These are phyloP conservation scores for Gynandropsis gynandra DNA, from an alignment of 345 rosid genomes.

Conservation along the genomic window DNA sequence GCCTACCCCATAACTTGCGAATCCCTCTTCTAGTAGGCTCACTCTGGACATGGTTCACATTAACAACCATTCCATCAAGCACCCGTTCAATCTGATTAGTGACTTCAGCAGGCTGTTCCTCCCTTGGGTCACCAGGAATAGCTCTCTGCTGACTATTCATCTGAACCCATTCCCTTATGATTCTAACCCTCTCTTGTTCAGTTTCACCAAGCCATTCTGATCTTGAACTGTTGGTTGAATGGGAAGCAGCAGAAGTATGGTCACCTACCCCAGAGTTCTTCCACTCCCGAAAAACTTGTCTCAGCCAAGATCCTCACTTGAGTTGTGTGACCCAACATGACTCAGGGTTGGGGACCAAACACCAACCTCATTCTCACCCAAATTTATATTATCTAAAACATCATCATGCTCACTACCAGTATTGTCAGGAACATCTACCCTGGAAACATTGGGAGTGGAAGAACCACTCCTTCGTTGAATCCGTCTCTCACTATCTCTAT, in stretches of 20 bases:
- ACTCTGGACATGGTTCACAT: conserved; percentile 35
- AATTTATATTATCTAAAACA: conserved; percentile 36
- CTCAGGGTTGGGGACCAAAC: conserved; percentile 47
- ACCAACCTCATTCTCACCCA: conserved; percentile 45
- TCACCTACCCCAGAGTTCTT: conserved; percentile 56
- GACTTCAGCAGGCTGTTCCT: conserved; percentile 50
- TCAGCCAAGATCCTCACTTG: conserved; percentile 38
- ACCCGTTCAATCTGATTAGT: conserved; percentile 63
- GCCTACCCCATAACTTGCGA: conserved; percentile 83
- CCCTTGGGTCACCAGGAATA: conserved; percentile 44
- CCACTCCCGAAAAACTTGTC: conserved; percentile 56
- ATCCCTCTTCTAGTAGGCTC: conserved; percentile 61
- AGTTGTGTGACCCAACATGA: conserved; percentile 37
- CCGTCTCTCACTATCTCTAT: conserved; percentile 42
- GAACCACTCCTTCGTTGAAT: conserved; percentile 37
- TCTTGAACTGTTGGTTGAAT: conserved; percentile 39
- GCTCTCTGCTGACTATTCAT: conserved; percentile 61
- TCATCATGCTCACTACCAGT: conserved; percentile 30
- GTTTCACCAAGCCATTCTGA: conserved; percentile 82
- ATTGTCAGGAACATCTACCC: conserved; percentile 35
- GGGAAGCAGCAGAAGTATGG: conserved; percentile 36
- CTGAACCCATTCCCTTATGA: conserved; percentile 82
- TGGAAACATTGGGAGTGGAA: conserved; percentile 30
- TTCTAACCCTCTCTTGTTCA: conserved; percentile 91
- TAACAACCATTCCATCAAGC: conserved; percentile 52